Percentiles rank a stretch among this genome's conserved stretches.
phyloP scores from a whole-genome alignment of 2,329 filamentous ascomycete genomes.

The Penicillium nordicum region DNA sequence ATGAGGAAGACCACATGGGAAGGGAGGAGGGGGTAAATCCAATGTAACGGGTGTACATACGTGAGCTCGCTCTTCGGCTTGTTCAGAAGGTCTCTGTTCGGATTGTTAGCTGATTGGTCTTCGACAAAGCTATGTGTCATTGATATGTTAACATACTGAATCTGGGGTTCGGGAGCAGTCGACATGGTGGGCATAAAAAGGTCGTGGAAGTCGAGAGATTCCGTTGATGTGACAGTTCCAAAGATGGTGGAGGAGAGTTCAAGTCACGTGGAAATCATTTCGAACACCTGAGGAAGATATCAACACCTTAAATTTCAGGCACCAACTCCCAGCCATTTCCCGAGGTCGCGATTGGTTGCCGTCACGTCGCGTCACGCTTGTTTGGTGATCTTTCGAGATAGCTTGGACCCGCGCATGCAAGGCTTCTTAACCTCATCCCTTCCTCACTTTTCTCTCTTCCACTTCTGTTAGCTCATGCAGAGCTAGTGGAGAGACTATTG shows the following conservation, averaged over 20 bases:
- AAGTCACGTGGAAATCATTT: slow-evolving; percentile 14
- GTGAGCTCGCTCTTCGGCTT: slow-evolving; percentile 90
- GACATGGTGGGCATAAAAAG: slow-evolving; percentile 52
- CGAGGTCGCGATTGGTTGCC: slow-evolving; percentile 34
- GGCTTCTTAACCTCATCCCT: slow-evolving; percentile 20
- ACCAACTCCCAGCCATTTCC: slow-evolving; percentile 5
- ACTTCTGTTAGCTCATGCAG: slow-evolving; percentile 8
- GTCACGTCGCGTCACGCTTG: slow-evolving; percentile 42
- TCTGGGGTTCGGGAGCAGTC: slow-evolving; percentile 57
- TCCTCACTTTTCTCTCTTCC: slow-evolving; percentile 20
- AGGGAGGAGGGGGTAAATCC: neutral
- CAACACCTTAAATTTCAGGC: neutral
- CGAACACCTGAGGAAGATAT: neutral
- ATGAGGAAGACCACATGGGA: slow-evolving; percentile 1
- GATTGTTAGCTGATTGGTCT: slow-evolving; percentile 20
- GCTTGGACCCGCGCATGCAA: slow-evolving; percentile 35
- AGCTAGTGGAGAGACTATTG: slow-evolving; percentile 10
- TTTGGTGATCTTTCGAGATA: slow-evolving; percentile 30
- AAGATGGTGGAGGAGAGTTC: slow-evolving; percentile 7
- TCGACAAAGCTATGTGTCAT: slow-evolving; percentile 17
- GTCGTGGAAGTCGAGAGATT: slow-evolving; percentile 10
- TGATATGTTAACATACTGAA: slow-evolving; percentile 56
- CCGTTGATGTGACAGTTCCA: neutral
- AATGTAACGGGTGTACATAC: slow-evolving; percentile 52
- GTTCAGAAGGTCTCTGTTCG: slow-evolving; percentile 72